A percentile compares a stretch with the other conserved stretches of the same genome.
Evolutionary conservation across 23 red algal species (phyloP).

Genomic region (Pyropia haitanensis): DNA sequence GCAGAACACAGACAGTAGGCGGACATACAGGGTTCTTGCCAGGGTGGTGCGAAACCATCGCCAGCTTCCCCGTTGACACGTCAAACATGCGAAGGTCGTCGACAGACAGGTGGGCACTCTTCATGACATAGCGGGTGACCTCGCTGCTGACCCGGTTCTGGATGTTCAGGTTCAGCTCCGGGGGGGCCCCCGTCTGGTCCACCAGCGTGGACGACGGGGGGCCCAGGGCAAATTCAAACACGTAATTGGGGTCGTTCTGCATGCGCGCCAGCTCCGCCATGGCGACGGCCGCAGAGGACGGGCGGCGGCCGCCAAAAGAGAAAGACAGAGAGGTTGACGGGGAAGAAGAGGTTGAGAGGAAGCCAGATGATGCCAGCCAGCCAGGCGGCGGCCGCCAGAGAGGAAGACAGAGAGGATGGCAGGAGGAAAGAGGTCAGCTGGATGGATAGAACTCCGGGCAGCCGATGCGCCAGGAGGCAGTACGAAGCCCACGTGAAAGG

Average conservation of each 20-base stretch:
- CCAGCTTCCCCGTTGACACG: conserved; percentile 7
- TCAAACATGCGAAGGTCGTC: conserved; percentile 65
- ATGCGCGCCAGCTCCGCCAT: conserved; percentile 31
- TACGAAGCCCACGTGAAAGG: too few species aligned
- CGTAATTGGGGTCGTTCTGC: conserved; percentile 57
- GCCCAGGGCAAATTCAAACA: conserved; percentile 44
- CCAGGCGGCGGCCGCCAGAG: too few species aligned
- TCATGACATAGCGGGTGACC: conserved; percentile 37
- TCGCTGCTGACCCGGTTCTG: conserved; percentile 11
- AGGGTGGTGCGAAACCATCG: conserved; percentile 46
- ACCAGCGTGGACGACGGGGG: conserved; percentile 21
- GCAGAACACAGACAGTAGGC: too few species aligned
- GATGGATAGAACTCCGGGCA: too few species aligned
- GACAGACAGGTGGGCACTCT: conserved; percentile 54
- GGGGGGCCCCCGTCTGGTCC: conserved; percentile 19
- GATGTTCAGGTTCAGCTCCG: conserved; percentile 9
- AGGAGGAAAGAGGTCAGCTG: too few species aligned
- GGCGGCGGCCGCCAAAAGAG: not conserved
- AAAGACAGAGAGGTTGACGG: too few species aligned
- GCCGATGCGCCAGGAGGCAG: too few species aligned
- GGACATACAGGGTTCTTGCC: conserved; percentile 45
- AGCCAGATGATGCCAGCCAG: too few species aligned
- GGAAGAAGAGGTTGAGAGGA: too few species aligned
- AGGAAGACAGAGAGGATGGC: too few species aligned
- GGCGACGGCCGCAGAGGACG: conserved; percentile 1